Conservation (phyloP, 495 filamentous ascomycete genomes). For the Schizothecium vesticola region DNA sequence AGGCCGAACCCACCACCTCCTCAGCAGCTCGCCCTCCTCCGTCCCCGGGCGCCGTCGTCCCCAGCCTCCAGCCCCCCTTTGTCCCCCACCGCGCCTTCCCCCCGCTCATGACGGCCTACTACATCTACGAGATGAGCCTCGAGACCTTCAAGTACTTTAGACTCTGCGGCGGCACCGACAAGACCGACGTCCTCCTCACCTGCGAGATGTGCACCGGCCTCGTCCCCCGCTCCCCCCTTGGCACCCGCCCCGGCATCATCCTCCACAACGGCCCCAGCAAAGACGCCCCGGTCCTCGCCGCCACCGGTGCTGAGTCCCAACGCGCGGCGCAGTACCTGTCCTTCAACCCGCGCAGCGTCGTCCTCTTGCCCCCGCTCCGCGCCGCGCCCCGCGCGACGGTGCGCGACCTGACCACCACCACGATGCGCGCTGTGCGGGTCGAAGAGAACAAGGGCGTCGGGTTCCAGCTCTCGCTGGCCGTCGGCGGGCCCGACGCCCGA, state of each 20-base stretch:
- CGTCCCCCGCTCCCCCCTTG: conserved; percentile 1
- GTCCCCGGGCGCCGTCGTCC: too few relatives aligned
- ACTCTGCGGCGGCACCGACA: not conserved
- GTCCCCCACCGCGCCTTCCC: not conserved
- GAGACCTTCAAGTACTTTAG: not conserved
- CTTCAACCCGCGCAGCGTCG: not conserved
- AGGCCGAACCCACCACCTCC: too few relatives aligned
- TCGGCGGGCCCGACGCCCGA: not conserved
- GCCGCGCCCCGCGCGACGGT: not conserved
- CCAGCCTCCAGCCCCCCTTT: not conserved
- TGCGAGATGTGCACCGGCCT: not conserved
- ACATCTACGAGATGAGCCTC: not conserved
- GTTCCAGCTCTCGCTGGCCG: conserved; percentile 8
- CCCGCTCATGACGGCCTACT: not conserved
- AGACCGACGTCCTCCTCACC: not conserved
- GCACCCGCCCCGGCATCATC: not conserved
- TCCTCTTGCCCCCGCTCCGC: not conserved
- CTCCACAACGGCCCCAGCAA: conserved; percentile 5
- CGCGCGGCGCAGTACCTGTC: not conserved
- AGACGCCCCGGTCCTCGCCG: conserved; percentile 5
- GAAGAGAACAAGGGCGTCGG: not conserved
- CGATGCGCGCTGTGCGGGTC: not conserved
- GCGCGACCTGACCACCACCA: not conserved
- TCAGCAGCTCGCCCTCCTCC: too few relatives aligned
- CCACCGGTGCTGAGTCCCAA: conserved; percentile 3